Base-by-base conservation (phyloP, 768 basidiomycete genomes). In the Candolleomyces efflorescens region DNA sequence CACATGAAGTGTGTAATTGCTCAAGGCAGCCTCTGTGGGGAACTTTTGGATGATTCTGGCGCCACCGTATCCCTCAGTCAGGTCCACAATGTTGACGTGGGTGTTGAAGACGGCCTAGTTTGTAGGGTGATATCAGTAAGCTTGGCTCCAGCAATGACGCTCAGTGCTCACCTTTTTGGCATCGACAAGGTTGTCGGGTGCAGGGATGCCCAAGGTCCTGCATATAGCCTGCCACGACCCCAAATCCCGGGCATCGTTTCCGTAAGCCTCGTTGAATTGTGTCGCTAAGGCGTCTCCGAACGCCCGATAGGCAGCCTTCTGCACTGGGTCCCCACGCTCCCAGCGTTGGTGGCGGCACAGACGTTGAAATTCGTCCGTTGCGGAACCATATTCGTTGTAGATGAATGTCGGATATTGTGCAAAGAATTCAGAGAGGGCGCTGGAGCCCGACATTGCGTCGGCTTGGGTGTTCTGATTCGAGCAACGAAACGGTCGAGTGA, bases 211-310 rank as follows among this genome's bases (percentile, higher is more conserved):
- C 23, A 58, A 26, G 5, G 38, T 48, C 5, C 23, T 12, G 41
- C 56, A 48, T 15, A 61, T 22, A 13, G 10, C 51, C 13, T 61
- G 58, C 70, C 70, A 70, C 4, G 61, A 58, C 15, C 54, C 55
- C 6, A 72, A 47, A 55, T 66, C 60, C 36, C 67, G 50, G 6
- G 60, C 69, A 26, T 75, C 64, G 4, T 55, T 68, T 5, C 73
- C 72, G 26, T 67, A 73, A 0, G 59, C 63, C 4, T 24, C 24
- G 26, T 67, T 70, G 62, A 73, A 73, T 12, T 65, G 62, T 26
- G 44, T 24, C 4, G 65, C 67, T 45, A 75, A 43, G 0, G 66
- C 71, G 26, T 57, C 43, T 46, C 65, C 60, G 55, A 69, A 68
- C 5, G 12, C 36, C 17, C 18, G 9, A 24, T 48, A 59, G 11